Evolutionary conservation across 257 asterid genomes (phyloP).

Genomic region (Solanum piurae): DNA sequence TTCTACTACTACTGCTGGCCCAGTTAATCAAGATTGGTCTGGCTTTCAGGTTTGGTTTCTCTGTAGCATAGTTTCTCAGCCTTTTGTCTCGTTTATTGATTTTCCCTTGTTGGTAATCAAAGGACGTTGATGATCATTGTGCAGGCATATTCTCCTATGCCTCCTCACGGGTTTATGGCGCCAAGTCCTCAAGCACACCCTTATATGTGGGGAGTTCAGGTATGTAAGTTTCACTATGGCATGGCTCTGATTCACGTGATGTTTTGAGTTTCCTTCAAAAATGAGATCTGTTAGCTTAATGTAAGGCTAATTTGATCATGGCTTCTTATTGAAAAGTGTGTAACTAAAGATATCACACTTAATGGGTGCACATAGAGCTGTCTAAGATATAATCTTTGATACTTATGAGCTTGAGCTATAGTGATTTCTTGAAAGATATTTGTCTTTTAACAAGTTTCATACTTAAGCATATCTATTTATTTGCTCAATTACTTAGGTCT

Average conservation of each 20-base stretch:
- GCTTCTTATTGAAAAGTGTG: background rate
- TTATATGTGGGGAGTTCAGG: slow-evolving; percentile 99
- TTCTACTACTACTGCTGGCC: slow-evolving; percentile 31
- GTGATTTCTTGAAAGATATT: background rate
- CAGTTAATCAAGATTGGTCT: slow-evolving; percentile 77
- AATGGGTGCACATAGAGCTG: background rate
- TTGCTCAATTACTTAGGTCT: background rate
- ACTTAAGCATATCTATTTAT: background rate
- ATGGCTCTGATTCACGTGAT: background rate
- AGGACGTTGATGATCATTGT: slow-evolving; percentile 5
- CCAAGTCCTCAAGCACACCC: slow-evolving; percentile 87
- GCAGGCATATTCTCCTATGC: slow-evolving; percentile 87
- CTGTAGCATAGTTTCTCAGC: background rate
- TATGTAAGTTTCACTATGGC: slow-evolving; percentile 1
- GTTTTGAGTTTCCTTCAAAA: background rate
- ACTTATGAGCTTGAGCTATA: background rate
- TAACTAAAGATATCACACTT: background rate
- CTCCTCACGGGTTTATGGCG: slow-evolving; percentile 78
- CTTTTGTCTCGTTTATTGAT: slow-evolving; percentile 4
- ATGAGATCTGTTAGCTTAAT: background rate
- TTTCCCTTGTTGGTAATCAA: slow-evolving; percentile 6
- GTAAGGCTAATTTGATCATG: background rate
- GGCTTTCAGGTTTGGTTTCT: slow-evolving; percentile 75
- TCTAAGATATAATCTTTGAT: background rate
- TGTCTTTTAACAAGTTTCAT: background rate